Evolutionary conservation across 2,329 filamentous ascomycete species (phyloP).

Genomic region (Fusarium nelsonii): DNA sequence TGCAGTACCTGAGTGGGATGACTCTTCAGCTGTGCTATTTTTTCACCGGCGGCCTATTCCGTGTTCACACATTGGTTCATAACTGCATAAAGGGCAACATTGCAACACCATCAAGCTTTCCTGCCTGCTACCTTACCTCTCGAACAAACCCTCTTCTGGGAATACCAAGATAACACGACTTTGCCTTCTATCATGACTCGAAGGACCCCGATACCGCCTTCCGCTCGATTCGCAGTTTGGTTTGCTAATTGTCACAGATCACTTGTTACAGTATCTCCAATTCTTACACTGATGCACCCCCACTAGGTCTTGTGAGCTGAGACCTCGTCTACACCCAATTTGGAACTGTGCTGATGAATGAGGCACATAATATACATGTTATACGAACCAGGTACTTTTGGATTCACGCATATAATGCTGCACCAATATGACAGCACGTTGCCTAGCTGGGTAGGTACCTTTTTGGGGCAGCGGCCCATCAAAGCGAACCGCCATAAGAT

Average conservation of each 20-base stretch:
- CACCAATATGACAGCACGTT: slow-evolving; percentile 11
- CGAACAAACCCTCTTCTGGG: neutral
- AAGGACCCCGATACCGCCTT: neutral
- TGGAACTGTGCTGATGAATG: slow-evolving; percentile 28
- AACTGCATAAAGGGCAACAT: slow-evolving; percentile 10
- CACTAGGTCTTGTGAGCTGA: slow-evolving; percentile 38
- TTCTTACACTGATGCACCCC: slow-evolving; percentile 22
- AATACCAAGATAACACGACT: slow-evolving; percentile 12
- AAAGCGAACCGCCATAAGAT: neutral
- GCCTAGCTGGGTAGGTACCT: slow-evolving; percentile 18
- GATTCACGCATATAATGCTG: slow-evolving; percentile 31
- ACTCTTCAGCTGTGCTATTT: neutral
- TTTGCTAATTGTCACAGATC: slow-evolving; percentile 10
- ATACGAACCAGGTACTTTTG: slow-evolving; percentile 37
- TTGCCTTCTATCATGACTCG: neutral
- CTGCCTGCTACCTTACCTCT: neutral
- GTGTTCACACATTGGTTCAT: slow-evolving; percentile 26
- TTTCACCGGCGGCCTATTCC: neutral
- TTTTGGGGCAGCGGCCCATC: slow-evolving; percentile 30
- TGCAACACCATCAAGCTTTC: slow-evolving; percentile 4
- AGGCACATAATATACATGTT: slow-evolving; percentile 16
- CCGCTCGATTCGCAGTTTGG: neutral
- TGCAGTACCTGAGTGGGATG: neutral
- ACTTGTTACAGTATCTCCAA: neutral
- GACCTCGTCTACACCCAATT: slow-evolving; percentile 40